phyloP scores from a whole-genome alignment of 1,139 yeast species.

The Kurtzmaniella natalensis region DNA sequence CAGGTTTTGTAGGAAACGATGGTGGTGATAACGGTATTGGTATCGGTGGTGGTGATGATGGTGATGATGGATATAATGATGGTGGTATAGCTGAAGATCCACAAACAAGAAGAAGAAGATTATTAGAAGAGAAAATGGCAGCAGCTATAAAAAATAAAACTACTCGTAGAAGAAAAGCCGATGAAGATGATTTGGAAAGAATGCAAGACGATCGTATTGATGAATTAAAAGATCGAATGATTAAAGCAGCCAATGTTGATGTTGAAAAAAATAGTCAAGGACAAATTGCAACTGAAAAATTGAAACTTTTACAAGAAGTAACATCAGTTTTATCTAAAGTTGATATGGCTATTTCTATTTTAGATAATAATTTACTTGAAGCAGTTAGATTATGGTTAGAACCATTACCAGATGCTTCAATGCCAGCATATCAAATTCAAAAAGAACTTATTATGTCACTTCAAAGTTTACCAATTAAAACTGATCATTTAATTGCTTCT shows the following conservation, averaged over 20 bases:
- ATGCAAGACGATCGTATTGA: constrained; percentile 92
- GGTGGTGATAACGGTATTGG: constrained; percentile 6
- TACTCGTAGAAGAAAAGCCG: constrained; percentile 56
- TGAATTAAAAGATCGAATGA: constrained; percentile 82
- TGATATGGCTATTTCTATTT: constrained; percentile 82
- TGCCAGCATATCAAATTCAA: constrained; percentile 96
- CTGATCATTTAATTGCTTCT: constrained; percentile 90
- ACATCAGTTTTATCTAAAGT: constrained; percentile 73
- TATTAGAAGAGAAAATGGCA: constrained; percentile 77
- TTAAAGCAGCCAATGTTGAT: constrained; percentile 86
- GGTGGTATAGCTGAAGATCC: constrained; percentile 33
- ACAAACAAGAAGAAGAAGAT: constrained; percentile 59
- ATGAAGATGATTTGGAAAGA: constrained; percentile 89
- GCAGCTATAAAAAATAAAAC: constrained; percentile 68
- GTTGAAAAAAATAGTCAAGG: constrained; percentile 77
- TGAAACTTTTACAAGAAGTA: constrained; percentile 77
- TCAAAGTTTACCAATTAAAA: constrained; percentile 80
- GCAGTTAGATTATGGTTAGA: constrained; percentile 97
- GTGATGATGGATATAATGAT: constrained; percentile 14
- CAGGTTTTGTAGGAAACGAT: constrained; percentile 12
- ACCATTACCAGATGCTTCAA: constrained; percentile 95
- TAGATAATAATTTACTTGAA: constrained; percentile 90
- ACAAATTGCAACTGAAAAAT: constrained; percentile 80
- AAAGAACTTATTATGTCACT: constrained; percentile 76
- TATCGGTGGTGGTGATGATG: constrained; percentile 23